Percentiles rank a stretch among this genome's conserved stretches.
Conservation (phyloP, 441 rosid species). For the Erodium chrysanthum region DNA sequence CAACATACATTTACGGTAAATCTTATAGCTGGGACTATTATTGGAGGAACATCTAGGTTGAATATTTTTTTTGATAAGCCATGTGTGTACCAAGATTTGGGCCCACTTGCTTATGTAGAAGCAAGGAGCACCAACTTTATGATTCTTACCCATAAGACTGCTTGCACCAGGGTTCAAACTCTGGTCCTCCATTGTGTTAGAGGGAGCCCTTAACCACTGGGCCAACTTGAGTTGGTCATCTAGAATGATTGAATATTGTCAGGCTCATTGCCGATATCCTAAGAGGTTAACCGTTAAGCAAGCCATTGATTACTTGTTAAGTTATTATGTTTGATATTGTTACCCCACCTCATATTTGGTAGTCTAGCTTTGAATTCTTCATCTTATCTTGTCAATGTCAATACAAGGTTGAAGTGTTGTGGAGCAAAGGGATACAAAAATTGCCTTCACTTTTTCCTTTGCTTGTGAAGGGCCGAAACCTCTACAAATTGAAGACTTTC, state of each 20-base stretch:
- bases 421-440: slow-evolving; percentile 43
- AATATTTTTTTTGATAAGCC: too few relatives aligned
- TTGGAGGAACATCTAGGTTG: slow-evolving; percentile 10
- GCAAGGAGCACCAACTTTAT: too few relatives aligned
- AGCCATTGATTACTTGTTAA: background rate
- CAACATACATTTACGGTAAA: slow-evolving; percentile 66
- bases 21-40: slow-evolving; percentile 7
- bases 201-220: too few relatives aligned
- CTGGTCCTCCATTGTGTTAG: too few relatives aligned
- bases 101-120: too few relatives aligned
- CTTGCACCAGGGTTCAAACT: too few relatives aligned
- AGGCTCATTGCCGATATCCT: background rate
- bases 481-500: slow-evolving; percentile 42
- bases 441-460: slow-evolving; percentile 48
- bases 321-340: background rate
- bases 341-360: background rate
- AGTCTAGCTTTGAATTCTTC: background rate
- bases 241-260: too few relatives aligned
- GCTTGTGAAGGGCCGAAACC: slow-evolving; percentile 57
- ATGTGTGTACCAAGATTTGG: too few relatives aligned
- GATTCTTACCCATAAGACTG: too few relatives aligned
- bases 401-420: slow-evolving; percentile 51
- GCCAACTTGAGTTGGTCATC: too few relatives aligned
- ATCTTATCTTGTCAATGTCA: slow-evolving; percentile 14
- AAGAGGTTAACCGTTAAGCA: background rate